Percentiles rank a stretch among this genome's conserved stretches.
Conservation (phyloP, 768 basidiomycete species). For the Lentinula sp. region DNA sequence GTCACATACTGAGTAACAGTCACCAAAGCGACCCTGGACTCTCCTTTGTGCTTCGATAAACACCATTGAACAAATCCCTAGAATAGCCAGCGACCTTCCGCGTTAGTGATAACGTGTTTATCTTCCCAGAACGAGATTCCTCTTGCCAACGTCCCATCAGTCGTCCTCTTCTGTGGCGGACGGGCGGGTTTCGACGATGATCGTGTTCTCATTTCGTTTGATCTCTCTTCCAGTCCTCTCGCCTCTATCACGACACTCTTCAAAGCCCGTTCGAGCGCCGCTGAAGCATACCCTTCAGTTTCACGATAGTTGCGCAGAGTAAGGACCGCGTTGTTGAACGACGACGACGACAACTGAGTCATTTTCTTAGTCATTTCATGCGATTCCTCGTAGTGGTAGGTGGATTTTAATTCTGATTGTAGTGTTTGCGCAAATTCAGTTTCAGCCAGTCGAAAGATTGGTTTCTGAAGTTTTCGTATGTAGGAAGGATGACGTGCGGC, state of each 20-base stretch:
- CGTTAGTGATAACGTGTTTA: neutral
- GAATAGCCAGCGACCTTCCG: neutral
- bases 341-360: no score
- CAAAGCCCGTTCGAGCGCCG: neutral
- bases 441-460: slow-evolving; percentile 17
- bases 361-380: neutral
- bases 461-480: slow-evolving; percentile 25
- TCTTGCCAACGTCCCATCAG: neutral
- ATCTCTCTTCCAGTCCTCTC: neutral
- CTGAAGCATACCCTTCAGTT: neutral
- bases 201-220: no score
- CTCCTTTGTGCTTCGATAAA: no score
- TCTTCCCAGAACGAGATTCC: neutral
- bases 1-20: no score
- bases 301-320: neutral
- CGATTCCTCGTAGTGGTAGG: neutral
- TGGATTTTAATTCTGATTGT: neutral
- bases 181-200: neutral
- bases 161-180: neutral
- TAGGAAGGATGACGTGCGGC: slow-evolving; percentile 40
- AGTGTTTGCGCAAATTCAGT: neutral
- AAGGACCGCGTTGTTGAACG: neutral
- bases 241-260: neutral
- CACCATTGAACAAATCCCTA: no score
- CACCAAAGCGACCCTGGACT: no score